phyloP scores from a whole-genome alignment of 2,329 filamentous ascomycete species.

The Pseudonectria foliicola region DNA sequence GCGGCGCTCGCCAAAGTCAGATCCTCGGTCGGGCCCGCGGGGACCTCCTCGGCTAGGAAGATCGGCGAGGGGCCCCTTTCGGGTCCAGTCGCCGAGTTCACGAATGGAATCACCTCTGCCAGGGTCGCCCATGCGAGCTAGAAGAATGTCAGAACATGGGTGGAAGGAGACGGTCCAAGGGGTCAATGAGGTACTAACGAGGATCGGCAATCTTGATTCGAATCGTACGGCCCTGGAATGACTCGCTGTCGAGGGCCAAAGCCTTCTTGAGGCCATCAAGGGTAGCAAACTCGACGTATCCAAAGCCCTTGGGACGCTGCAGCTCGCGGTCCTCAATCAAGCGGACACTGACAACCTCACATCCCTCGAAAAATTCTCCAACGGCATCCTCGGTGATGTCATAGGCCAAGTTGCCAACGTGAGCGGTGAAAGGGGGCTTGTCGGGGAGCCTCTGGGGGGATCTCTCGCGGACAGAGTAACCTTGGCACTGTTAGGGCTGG shows the following conservation, averaged over 20 bases:
- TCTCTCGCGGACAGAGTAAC: slow-evolving; percentile 61
- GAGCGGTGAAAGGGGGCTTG: slow-evolving; percentile 90
- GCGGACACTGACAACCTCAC: slow-evolving; percentile 82
- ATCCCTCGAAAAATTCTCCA: slow-evolving; percentile 76
- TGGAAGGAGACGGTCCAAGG: neutral
- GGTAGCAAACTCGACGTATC: slow-evolving; percentile 88
- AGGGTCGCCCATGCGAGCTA: slow-evolving; percentile 74
- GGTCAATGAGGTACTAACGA: slow-evolving; percentile 53
- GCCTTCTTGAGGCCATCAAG: slow-evolving; percentile 89
- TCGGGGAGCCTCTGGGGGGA: slow-evolving; percentile 69
- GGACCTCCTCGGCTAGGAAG: slow-evolving; percentile 49
- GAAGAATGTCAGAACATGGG: slow-evolving; percentile 27
- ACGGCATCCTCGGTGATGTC: slow-evolving; percentile 82
- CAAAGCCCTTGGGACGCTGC: slow-evolving; percentile 93
- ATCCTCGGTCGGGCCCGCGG: slow-evolving; percentile 29
- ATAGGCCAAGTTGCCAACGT: slow-evolving; percentile 94
- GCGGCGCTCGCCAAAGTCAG: slow-evolving; percentile 55
- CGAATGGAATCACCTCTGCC: slow-evolving; percentile 55
- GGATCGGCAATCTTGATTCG: slow-evolving; percentile 95
- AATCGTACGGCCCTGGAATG: slow-evolving; percentile 83
- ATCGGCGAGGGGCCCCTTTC: slow-evolving; percentile 82
- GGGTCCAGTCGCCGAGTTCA: slow-evolving; percentile 84
- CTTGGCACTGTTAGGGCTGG: slow-evolving; percentile 28
- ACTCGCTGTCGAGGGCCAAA: slow-evolving; percentile 70
- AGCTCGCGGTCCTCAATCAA: slow-evolving; percentile 96